Evolutionary conservation across 140 eudicot genomes (phyloP), one percentile per base, ranked within the genome.

Genomic region (Oenanthe javanica): DNA sequence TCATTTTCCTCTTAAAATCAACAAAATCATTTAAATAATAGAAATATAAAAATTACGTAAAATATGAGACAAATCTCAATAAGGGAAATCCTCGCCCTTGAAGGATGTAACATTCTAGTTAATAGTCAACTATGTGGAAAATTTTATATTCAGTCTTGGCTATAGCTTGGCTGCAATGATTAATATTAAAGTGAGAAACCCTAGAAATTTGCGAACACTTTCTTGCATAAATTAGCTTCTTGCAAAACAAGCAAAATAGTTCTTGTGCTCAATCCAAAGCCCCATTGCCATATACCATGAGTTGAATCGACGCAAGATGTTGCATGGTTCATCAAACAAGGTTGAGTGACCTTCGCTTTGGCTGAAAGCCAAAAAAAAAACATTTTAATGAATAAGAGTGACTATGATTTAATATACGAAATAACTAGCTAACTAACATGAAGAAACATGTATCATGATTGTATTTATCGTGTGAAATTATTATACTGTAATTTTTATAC

Each of bases 281-380:
- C 47, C 25, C 50, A 23, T 64, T 64, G 16, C 40, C 36, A 64
- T 64, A 10, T 64, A 25, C 5, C 49, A 40, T 1, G 18, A 45
- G 51, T 72, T 45, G 11, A 38, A 2, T 72, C 21, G 23, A 45
- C 36, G 25, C 14, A 1, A 43, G 4, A 43, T 16, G 31, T 21
- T 72, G 77, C 54, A 43, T 48, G 6, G 23, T 47, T 45, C 48
- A 27, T 77, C 80, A 77, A 77, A 38, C 71, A 54, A 50, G 51
- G 71, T 77, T 77, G 51, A 77, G 50, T 77, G 80, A 18, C 80
- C 69, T 77, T 66, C 80, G 66, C 21, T 77, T 77, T 77, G 80
- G 80, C 80, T 77, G 80, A 9, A 77, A 77, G 1, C 36, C 36
- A 9, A 55, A 21, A 76, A 19, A 6, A 36, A 51, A 14, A 31